Conservation (phyloP, 441 rosid genomes). For the Macaranga tanarius region DNA sequence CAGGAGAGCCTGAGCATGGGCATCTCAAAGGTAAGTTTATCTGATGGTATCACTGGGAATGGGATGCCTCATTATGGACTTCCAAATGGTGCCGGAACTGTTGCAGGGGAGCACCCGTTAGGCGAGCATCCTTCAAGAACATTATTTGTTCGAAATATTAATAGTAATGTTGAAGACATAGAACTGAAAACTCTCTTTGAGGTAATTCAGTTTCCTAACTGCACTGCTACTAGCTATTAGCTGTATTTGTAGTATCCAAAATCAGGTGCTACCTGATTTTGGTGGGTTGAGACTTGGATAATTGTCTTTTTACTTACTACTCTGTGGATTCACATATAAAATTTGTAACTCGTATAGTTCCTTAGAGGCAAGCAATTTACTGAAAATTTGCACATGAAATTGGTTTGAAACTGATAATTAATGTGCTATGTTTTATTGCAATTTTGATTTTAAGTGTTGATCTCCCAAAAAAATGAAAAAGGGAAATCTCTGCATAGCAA, state of each 20-base stretch:
- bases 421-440: background rate
- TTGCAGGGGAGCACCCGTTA: conserved; percentile 95
- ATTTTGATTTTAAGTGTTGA: background rate
- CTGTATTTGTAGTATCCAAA: background rate
- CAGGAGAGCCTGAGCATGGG: conserved; percentile 58
- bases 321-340: background rate
- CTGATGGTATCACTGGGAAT: conserved; percentile 64
- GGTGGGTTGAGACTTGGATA: background rate
- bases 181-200: conserved; percentile 86
- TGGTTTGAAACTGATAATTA: background rate
- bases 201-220: conserved; percentile 42
- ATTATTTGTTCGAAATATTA: conserved; percentile 92
- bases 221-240: background rate
- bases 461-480: background rate
- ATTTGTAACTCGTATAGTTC: background rate
- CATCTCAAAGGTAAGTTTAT: conserved; percentile 58
- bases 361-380: background rate
- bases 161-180: conserved; percentile 93
- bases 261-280: background rate
- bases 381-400: background rate
- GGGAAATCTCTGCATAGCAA: background rate
- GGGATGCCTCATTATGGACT: conserved; percentile 55
- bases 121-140: conserved; percentile 99
- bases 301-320: background rate
- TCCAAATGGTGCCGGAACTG: conserved; percentile 72